A percentile compares a stretch with the other conserved stretches of the same genome.
phyloP scores from a whole-genome alignment of 139 green algal genomes.

The Tetraselmis chui region DNA sequence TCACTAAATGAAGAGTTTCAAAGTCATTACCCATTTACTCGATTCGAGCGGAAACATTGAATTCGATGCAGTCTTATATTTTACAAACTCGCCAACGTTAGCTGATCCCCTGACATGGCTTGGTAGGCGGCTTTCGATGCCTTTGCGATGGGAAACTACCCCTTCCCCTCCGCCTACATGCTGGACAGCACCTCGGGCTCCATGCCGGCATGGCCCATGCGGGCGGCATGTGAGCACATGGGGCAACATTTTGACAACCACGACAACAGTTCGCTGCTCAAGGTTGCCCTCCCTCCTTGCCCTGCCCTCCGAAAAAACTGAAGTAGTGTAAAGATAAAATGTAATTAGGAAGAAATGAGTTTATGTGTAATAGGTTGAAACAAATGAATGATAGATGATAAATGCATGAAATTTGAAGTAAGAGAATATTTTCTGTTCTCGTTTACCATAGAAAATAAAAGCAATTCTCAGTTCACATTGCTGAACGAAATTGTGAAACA shows the following conservation, averaged over 20 bases:
- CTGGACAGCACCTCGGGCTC: constrained; percentile 17
- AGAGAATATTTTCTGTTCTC: too few relatives aligned
- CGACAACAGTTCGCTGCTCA: neutral
- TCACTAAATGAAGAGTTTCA: neutral
- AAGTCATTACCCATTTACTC: too few relatives aligned
- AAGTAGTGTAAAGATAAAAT: too few relatives aligned
- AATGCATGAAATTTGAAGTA: too few relatives aligned
- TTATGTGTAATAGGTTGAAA: too few relatives aligned
- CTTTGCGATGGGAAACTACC: constrained; percentile 70
- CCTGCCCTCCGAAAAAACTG: neutral
- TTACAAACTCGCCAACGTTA: neutral
- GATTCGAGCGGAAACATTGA: too few relatives aligned
- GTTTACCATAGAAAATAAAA: too few relatives aligned
- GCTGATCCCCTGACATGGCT: neutral
- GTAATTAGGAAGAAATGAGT: too few relatives aligned
- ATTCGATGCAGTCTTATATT: too few relatives aligned
- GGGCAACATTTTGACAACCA: neutral
- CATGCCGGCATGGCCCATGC: constrained; percentile 59
- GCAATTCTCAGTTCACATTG: too few relatives aligned
- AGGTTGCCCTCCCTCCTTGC: neutral
- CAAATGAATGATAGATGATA: too few relatives aligned
- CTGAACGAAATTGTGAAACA: too few relatives aligned
- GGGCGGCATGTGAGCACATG: constrained; percentile 44
- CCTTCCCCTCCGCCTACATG: constrained; percentile 51
- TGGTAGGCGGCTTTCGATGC: constrained; percentile 60